Conservation (phyloP, 2,329 filamentous ascomycete genomes). For the Ascochyta fabae region DNA sequence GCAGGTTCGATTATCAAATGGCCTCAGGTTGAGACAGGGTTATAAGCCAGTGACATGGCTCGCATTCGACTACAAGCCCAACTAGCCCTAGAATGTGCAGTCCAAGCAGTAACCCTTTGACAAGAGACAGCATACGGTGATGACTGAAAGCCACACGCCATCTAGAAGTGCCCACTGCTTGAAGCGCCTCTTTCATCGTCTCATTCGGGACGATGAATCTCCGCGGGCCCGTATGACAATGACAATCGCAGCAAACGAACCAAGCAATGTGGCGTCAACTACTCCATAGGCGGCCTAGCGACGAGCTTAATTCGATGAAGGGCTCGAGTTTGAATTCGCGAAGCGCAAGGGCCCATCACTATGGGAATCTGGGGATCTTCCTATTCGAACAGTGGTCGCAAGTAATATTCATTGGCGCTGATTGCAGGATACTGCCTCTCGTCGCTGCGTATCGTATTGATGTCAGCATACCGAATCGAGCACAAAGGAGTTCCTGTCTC, state of each 20-base stretch:
- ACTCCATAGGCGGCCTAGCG: background rate
- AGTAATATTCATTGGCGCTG: background rate
- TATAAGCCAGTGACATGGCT: constrained; percentile 4
- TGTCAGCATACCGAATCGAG: background rate
- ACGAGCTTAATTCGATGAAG: background rate
- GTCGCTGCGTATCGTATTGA: background rate
- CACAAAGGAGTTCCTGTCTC: background rate
- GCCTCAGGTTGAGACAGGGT: constrained; percentile 6
- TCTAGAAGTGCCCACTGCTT: constrained; percentile 5
- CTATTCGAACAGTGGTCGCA: background rate
- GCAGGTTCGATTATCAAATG: background rate
- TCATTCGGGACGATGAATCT: background rate
- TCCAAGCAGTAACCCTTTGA: constrained; percentile 8
- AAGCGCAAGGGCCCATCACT: background rate
- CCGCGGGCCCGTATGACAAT: background rate
- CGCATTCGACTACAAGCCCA: background rate
- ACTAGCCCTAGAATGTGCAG: background rate
- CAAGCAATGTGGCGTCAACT: background rate
- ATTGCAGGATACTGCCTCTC: background rate
- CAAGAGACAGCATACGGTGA: background rate
- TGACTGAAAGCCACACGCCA: background rate
- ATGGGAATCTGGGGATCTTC: background rate
- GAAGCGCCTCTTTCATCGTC: background rate
- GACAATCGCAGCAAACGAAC: background rate
- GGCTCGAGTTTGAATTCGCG: background rate